Percentiles rank a stretch among this genome's conserved stretches.
These are phyloP conservation scores for Chlorociboria aeruginascens DNA, from an alignment of 495 filamentous ascomycete species.

Conservation along the genomic window DNA sequence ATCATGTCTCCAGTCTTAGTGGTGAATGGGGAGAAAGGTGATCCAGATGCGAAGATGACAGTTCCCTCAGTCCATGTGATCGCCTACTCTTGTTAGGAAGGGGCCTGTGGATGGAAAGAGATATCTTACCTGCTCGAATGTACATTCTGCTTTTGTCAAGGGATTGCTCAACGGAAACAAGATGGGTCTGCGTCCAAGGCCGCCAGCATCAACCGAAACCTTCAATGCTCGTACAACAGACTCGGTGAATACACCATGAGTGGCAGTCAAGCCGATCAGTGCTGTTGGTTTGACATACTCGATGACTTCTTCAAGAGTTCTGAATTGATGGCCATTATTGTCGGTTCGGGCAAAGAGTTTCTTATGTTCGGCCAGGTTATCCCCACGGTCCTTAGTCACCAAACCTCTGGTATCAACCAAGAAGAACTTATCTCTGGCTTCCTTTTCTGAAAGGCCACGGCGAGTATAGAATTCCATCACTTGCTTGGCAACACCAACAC, in stretches of 20 bases:
- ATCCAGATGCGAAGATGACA: conserved; percentile 88
- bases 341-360: conserved; percentile 90
- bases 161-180: conserved; percentile 95
- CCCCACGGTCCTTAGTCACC: conserved; percentile 85
- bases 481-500: conserved; percentile 94
- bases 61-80: conserved; percentile 80
- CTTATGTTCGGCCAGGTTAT: conserved; percentile 93
- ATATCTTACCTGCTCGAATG: conserved; percentile 54
- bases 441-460: conserved; percentile 84
- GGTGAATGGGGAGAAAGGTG: conserved; percentile 71
- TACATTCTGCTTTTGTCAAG: conserved; percentile 91
- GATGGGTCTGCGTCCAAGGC: conserved; percentile 70
- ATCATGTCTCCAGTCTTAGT: conserved; percentile 51
- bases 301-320: conserved; percentile 81
- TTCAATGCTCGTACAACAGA: conserved; percentile 74
- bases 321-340: conserved; percentile 85
- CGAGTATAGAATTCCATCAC: conserved; percentile 91
- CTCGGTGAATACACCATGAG: conserved; percentile 87
- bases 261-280: conserved; percentile 87
- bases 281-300: conserved; percentile 91
- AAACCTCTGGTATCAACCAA: conserved; percentile 96
- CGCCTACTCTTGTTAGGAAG: conserved; percentile 23
- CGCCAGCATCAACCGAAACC: conserved; percentile 46
- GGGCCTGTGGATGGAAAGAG: background rate
- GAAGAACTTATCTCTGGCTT: conserved; percentile 86